Percentiles rank a stretch among this genome's conserved stretches.
Evolutionary conservation across 176 grass and related monocot genomes (phyloP).

Genomic region (Metroxylon sagu): DNA sequence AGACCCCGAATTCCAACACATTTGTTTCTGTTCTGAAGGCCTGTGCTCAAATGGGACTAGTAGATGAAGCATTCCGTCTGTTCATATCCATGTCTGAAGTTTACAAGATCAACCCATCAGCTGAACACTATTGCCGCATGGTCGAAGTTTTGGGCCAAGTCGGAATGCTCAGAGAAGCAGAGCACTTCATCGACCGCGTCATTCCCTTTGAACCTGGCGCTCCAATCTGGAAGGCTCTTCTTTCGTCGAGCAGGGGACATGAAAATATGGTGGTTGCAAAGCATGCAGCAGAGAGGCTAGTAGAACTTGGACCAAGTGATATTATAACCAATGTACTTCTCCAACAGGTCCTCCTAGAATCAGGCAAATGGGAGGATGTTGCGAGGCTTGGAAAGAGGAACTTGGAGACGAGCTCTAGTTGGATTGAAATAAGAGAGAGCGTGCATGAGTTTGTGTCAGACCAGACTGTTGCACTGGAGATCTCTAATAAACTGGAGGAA

Average conservation of each 20-base stretch:
- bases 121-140: conserved; percentile 39
- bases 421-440: no score
- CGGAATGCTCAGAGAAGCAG: conserved; percentile 67
- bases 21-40: conserved; percentile 48
- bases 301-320: conserved; percentile 12
- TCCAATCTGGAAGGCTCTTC: conserved; percentile 36
- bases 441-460: no score
- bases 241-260: conserved; percentile 23
- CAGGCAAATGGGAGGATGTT: background rate
- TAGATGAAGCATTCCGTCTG: conserved; percentile 42
- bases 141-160: conserved; percentile 40
- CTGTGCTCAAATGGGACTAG: conserved; percentile 41
- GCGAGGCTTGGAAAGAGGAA: no score
- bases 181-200: conserved; percentile 54
- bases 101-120: conserved; percentile 42
- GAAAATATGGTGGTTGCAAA: conserved; percentile 20
- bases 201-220: conserved; percentile 34
- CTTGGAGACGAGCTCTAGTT: no score
- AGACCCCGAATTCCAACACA: conserved; percentile 28
- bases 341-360: background rate
- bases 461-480: no score
- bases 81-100: conserved; percentile 47
- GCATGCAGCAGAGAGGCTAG: conserved; percentile 34
- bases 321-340: conserved; percentile 9
- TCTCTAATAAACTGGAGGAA: no score